Evolutionary conservation across 2,329 filamentous ascomycete genomes (phyloP).

Genomic region (Dactylellina haptotyla): DNA sequence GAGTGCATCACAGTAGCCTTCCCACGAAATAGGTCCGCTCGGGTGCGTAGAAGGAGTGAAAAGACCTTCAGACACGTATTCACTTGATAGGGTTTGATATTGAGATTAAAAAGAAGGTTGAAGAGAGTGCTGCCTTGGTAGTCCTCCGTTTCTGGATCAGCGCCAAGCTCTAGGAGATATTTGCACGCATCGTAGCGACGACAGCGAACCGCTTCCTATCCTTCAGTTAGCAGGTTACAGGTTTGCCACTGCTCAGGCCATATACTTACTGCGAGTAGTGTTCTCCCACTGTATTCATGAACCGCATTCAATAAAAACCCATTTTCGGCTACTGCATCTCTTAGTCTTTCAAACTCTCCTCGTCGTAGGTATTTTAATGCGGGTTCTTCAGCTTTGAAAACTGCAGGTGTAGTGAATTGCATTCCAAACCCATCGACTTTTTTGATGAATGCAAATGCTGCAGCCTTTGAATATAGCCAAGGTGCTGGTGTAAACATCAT

Average conservation of each 20-base stretch:
- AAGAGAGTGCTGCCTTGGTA: slow-evolving; percentile 45
- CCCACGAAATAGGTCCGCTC: slow-evolving; percentile 42
- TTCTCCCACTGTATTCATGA: slow-evolving; percentile 39
- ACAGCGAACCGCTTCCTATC: slow-evolving; percentile 46
- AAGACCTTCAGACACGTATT: slow-evolving; percentile 48
- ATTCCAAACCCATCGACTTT: slow-evolving; percentile 43
- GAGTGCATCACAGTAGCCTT: slow-evolving; percentile 50
- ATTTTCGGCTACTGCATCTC: slow-evolving; percentile 29
- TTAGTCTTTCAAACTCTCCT: slow-evolving; percentile 36
- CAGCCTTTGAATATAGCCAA: slow-evolving; percentile 42
- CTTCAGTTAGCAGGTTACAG: not conserved
- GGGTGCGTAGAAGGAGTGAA: slow-evolving; percentile 34
- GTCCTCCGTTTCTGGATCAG: slow-evolving; percentile 46
- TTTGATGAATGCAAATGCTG: slow-evolving; percentile 46
- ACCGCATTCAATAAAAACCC: slow-evolving; percentile 44
- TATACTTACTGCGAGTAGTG: slow-evolving; percentile 29
- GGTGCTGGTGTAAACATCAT: slow-evolving; percentile 48
- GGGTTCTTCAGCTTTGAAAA: slow-evolving; percentile 47
- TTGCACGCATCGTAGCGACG: slow-evolving; percentile 41
- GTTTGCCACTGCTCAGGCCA: not conserved
- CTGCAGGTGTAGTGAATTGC: slow-evolving; percentile 44
- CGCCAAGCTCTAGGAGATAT: slow-evolving; percentile 36
- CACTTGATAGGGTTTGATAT: slow-evolving; percentile 42
- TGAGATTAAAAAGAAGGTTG: slow-evolving; percentile 47
- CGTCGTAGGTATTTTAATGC: slow-evolving; percentile 33